Conservation (phyloP, 1,284 basidiomycete species). For the Rugosomyces carneus region DNA sequence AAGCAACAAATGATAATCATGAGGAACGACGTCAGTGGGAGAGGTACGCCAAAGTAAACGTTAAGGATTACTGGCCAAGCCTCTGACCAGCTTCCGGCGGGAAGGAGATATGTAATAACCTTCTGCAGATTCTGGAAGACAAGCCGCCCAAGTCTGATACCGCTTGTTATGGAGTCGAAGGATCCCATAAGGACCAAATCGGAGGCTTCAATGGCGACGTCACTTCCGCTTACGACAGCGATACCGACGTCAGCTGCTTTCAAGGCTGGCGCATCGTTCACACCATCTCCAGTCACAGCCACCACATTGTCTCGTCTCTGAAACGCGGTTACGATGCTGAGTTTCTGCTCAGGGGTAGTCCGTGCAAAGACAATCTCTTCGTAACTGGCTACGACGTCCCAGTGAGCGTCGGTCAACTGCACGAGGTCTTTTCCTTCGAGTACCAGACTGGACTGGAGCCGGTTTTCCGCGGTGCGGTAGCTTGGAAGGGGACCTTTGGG, state of each 20-base stretch:
- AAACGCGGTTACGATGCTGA: conserved; percentile 61
- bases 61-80: conserved; percentile 17
- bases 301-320: conserved; percentile 47
- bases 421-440: conserved; percentile 15
- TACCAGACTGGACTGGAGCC: conserved; percentile 13
- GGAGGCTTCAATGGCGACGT: conserved; percentile 33
- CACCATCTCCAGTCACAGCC: conserved; percentile 58
- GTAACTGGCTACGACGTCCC: conserved; percentile 31
- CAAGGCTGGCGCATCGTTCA: conserved; percentile 64
- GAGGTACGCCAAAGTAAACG: conserved; percentile 15
- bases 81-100: conserved; percentile 33
- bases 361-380: conserved; percentile 70
- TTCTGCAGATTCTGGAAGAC: conserved; percentile 68
- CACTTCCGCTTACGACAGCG: conserved; percentile 48
- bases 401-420: conserved; percentile 11
- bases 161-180: conserved; percentile 43
- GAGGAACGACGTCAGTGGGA: conserved; percentile 17
- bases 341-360: conserved; percentile 70
- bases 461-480: conserved; percentile 11
- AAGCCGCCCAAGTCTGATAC: conserved; percentile 53
- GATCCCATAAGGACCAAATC: conserved; percentile 36
- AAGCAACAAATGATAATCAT: conserved; percentile 20
- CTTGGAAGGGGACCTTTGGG: conserved; percentile 11
- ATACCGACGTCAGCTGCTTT: conserved; percentile 54
- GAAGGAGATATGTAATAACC: conserved; percentile 41